phyloP scores from a whole-genome alignment of 306 rosid species.

The Glycine soja region DNA sequence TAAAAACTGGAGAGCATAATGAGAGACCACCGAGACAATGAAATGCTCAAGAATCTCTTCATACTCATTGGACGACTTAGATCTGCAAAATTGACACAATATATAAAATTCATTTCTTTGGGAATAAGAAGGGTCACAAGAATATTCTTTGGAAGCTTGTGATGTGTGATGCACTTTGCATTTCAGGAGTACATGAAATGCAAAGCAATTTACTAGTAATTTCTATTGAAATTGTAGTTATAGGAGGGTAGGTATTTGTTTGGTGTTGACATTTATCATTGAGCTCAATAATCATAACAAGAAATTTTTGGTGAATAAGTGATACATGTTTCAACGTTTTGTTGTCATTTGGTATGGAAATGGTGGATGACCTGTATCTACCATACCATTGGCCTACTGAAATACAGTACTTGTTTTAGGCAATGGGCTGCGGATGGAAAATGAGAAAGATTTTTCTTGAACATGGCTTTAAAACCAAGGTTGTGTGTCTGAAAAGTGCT shows the following conservation, averaged over 20 bases:
- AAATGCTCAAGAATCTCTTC: background rate
- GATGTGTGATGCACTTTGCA: conserved; percentile 13
- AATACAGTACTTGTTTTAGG: conserved; percentile 7
- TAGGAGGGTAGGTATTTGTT: background rate
- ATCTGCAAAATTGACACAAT: background rate
- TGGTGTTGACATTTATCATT: conserved; percentile 1
- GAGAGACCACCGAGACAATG: background rate
- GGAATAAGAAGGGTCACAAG: background rate
- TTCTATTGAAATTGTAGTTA: conserved; percentile 7
- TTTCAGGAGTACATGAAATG: conserved; percentile 1
- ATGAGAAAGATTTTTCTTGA: background rate
- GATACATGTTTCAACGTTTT: background rate
- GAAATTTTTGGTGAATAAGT: background rate
- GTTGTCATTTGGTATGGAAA: background rate
- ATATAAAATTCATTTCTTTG: background rate
- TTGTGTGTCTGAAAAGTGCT: background rate
- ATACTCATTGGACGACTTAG: background rate
- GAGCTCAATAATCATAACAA: background rate
- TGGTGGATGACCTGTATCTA: background rate
- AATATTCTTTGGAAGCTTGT: conserved; percentile 18
- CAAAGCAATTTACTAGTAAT: background rate
- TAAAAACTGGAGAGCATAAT: background rate
- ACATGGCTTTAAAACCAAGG: background rate
- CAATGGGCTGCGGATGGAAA: background rate
- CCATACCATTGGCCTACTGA: background rate